Evolutionary conservation across 1,139 yeast genomes (phyloP).

Genomic region (Wickerhamiella pararugosa): DNA sequence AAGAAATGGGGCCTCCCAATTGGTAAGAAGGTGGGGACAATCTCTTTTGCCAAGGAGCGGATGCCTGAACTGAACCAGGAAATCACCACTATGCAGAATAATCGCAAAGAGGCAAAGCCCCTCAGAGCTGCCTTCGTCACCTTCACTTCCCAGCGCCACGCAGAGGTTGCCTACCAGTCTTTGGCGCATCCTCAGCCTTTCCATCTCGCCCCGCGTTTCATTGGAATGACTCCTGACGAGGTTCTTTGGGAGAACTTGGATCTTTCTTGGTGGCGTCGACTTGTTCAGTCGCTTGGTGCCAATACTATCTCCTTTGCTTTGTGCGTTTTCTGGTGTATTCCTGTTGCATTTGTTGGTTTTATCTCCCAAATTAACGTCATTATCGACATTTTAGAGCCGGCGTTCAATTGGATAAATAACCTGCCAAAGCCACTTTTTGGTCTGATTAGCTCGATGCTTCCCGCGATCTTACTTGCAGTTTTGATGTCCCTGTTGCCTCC

Average conservation of each 20-base stretch:
- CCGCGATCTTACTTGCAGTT: constrained; percentile 65
- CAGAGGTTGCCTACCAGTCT: constrained; percentile 80
- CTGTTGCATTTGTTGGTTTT: constrained; percentile 91
- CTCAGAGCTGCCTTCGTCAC: constrained; percentile 63
- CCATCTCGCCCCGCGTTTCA: constrained; percentile 44
- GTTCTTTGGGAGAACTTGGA: constrained; percentile 78
- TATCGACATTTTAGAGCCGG: constrained; percentile 4
- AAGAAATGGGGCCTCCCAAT: constrained; percentile 26
- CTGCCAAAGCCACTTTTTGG: constrained; percentile 60
- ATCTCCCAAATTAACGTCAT: constrained; percentile 67
- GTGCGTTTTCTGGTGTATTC: constrained; percentile 81
- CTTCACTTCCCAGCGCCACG: constrained; percentile 73
- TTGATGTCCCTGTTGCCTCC: constrained; percentile 79
- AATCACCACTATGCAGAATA: constrained; percentile 43
- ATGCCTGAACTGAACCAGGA: constrained; percentile 54
- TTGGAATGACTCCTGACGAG: constrained; percentile 66
- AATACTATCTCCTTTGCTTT: constrained; percentile 39
- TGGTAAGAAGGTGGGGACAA: constrained; percentile 77
- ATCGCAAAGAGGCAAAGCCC: constrained; percentile 29
- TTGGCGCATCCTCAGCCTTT: constrained; percentile 50
- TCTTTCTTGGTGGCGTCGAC: constrained; percentile 71
- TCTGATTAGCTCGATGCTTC: constrained; percentile 71
- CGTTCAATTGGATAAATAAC: constrained; percentile 46
- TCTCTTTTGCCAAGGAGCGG: constrained; percentile 51
- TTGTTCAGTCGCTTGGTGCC: constrained; percentile 45